Base-by-base conservation (phyloP, 495 filamentous ascomycete genomes). In the Neurospora sp. region DNA sequence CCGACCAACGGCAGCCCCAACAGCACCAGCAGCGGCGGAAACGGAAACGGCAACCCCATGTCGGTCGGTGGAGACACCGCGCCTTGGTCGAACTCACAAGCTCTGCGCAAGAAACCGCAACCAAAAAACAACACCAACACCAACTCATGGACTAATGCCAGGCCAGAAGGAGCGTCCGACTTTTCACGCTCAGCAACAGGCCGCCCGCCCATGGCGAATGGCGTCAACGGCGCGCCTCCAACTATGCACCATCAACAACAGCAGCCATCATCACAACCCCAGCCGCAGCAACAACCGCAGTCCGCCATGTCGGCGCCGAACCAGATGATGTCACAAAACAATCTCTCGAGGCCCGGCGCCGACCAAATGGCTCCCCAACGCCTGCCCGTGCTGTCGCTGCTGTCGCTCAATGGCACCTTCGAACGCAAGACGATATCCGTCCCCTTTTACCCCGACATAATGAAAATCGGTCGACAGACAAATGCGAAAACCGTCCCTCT, bases 401-500 rank as follows among this genome's bases (percentile, higher is more conserved):
- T 92, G 10, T 96, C 96, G 5, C 85, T 98, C 75, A 99, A 98
- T 73, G 92, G 92, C 46, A 98, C 95, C 5, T 99, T 99, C 79
- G 96, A 98, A 77, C 90, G 93, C 76, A 99, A 99, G 81, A 94
- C 94, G 20, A 98, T 99, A 78, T 91, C 88, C 20, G 91, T 99
- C 23, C 96, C 96, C 14, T 97, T 89, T 80, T 92, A 85, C 76
- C 96, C 96, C 16, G 95, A 98, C 9, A 91, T 93, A 5, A 84
- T 98, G 72, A 90, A 93, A 69, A 97, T 99, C 78, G 96, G 96
- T 69, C 92, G 96, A 37, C 96, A 99, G 83, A 99, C 96, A 16
- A 99, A 99, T 81, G 90, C 91, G 27, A 98, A 98, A 81, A 98
- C 96, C 2, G 86, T 97, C 12, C 96, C 96, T 0, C 96, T 94